Conservation (phyloP, 2,329 filamentous ascomycete species). For the Neofusicoccum cordaticola region DNA sequence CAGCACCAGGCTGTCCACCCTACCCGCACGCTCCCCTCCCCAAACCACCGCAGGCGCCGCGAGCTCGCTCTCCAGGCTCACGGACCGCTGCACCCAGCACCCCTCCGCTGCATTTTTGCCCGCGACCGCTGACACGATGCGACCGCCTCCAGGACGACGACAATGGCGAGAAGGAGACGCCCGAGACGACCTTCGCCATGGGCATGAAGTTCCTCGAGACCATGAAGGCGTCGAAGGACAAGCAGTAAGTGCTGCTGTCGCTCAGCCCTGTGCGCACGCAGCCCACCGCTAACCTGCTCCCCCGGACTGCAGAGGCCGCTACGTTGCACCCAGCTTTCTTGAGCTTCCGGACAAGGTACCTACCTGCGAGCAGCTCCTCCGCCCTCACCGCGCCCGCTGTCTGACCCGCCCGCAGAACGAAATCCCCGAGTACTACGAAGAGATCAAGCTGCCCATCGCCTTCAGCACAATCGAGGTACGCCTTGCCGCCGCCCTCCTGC, state of each 20-base stretch:
- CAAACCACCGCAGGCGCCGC: slow-evolving; percentile 24
- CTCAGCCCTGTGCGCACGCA: slow-evolving; percentile 13
- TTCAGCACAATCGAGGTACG: slow-evolving; percentile 69
- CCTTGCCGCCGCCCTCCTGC: not conserved
- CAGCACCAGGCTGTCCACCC: slow-evolving; percentile 24
- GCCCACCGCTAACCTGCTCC: not conserved
- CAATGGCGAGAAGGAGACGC: slow-evolving; percentile 50
- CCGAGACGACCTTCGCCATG: slow-evolving; percentile 66
- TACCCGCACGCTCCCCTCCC: slow-evolving; percentile 27
- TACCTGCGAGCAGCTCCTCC: slow-evolving; percentile 16
- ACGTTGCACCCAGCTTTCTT: slow-evolving; percentile 73
- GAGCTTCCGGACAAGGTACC: slow-evolving; percentile 60
- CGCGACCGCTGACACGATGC: slow-evolving; percentile 12
- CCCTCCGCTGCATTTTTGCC: not conserved
- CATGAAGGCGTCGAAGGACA: slow-evolving; percentile 74
- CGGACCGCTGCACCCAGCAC: slow-evolving; percentile 1
- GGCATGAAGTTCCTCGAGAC: slow-evolving; percentile 73
- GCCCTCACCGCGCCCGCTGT: slow-evolving; percentile 19
- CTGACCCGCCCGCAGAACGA: slow-evolving; percentile 42
- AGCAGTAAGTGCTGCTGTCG: slow-evolving; percentile 60
- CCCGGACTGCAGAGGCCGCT: slow-evolving; percentile 54
- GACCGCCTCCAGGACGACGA: slow-evolving; percentile 27
- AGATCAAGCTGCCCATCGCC: slow-evolving; percentile 74
- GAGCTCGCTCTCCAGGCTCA: not conserved
- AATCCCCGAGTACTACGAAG: slow-evolving; percentile 73